Base-by-base conservation (phyloP, 192 early-diverging fungal genomes). In the Coemansia umbellata region DNA sequence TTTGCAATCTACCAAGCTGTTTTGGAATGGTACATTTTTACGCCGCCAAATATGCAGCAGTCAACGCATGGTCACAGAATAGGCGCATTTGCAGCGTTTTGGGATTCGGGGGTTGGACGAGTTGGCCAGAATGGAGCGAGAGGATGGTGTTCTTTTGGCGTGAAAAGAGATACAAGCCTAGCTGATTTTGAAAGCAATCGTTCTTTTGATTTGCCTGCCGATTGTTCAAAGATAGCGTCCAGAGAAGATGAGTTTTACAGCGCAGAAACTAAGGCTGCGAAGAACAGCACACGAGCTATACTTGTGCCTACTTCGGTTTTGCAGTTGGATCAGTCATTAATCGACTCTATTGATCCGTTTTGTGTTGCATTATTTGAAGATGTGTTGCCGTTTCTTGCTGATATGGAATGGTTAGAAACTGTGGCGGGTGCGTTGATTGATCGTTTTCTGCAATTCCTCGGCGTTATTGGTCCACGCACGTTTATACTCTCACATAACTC, bases 311-410 rank as follows among this genome's bases (percentile, higher is more conserved):
- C 14, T 21, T 45, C 43, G 3, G 24, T 45, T 23, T n/a, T 23
- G 13, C 23, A 45, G 10, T 3, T 45, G 6, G 43, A 45, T 15
- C 21, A 22, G 5, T 6, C 21, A 5, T 8, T 23, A 26, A 26
- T 45, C 2, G 24, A 45, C 23, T 14, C 19, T 11, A 22, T 47
- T 31, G 69, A 72, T 28, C 57, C 58, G 49, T 57, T 65, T 37
- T 30, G 53, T 5, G 41, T 72, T 8, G 42, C 43, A 9, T 36
- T 72, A 11, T 72, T 72, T 35, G 69, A 72, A 33, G 69, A 72
- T 15, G 49, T 72, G 2, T 55, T 56, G 57, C 53, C 52, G 7
- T 60, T 60, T 48, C 54, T 72, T n/a, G 44, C 44, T 7, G 69
- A 72, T 26, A 28, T 65, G 28, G 31, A 37, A 19, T 64, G 53